A percentile compares a stretch with the other conserved stretches of the same genome.
phyloP scores from a whole-genome alignment of 2,329 filamentous ascomycete species.

The Thermoascus crustaceus region DNA sequence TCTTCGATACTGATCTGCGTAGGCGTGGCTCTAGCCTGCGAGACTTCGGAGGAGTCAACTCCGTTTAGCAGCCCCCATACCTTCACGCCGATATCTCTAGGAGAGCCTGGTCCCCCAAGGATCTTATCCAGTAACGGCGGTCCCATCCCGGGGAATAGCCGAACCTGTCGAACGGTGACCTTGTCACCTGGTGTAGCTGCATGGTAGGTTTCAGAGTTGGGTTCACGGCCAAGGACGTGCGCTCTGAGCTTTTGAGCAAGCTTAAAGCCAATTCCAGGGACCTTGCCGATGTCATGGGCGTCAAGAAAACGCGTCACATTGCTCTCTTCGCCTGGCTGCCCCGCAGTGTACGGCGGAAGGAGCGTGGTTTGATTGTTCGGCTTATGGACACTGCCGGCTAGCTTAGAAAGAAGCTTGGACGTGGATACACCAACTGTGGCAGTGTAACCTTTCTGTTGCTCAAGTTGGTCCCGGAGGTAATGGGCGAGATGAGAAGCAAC shows the following conservation, averaged over 20 bases:
- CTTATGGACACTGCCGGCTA: conserved; percentile 77
- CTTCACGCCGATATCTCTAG: conserved; percentile 61
- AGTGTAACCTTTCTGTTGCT: conserved; percentile 72
- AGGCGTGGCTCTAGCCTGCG: conserved; percentile 61
- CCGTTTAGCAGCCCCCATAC: conserved; percentile 77
- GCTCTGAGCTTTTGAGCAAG: conserved; percentile 60
- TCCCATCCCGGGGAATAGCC: conserved; percentile 55
- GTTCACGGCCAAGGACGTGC: conserved; percentile 44
- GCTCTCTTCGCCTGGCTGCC: conserved; percentile 20
- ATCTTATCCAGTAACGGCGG: conserved; percentile 59
- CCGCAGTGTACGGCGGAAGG: conserved; percentile 51
- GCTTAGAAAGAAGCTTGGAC: conserved; percentile 77
- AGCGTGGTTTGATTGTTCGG: conserved; percentile 81
- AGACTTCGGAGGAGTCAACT: conserved; percentile 66
- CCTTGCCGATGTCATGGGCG: conserved; percentile 62
- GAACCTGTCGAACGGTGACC: conserved; percentile 59
- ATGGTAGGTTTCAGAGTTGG: conserved; percentile 26
- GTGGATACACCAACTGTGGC: conserved; percentile 82
- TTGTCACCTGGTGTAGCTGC: conserved; percentile 38
- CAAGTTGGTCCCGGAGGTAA: conserved; percentile 63
- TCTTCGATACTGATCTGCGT: conserved; percentile 93
- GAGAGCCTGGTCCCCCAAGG: conserved; percentile 60
- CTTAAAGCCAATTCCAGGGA: conserved; percentile 81
- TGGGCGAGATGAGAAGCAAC: conserved; percentile 75
- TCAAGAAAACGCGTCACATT: conserved; percentile 66